Percentiles rank a stretch among this genome's conserved stretches.
Conservation (phyloP, 257 asterid species). For the Lycium barbarum region DNA sequence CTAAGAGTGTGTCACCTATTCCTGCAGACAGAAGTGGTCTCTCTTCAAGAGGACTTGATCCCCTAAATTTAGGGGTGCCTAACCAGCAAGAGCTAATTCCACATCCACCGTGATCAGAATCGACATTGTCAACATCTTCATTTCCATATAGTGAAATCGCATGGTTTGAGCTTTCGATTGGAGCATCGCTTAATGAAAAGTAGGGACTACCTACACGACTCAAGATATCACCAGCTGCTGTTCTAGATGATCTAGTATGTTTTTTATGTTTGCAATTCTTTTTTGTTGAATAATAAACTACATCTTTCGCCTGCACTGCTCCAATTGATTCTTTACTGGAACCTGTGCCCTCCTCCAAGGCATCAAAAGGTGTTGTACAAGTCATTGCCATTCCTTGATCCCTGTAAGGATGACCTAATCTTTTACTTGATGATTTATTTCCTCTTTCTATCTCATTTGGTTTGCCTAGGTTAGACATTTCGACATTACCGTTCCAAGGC, state of each 20-base stretch:
- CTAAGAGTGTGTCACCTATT: conserved; percentile 31
- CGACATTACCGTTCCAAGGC: conserved; percentile 33
- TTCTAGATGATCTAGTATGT: conserved; percentile 43
- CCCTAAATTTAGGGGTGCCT: conserved; percentile 57
- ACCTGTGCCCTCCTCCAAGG: conserved; percentile 48
- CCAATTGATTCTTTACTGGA: conserved; percentile 63
- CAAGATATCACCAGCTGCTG: conserved; percentile 48
- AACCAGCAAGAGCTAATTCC: conserved; percentile 84
- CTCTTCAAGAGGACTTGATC: conserved; percentile 54
- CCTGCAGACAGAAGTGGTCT: conserved; percentile 58
- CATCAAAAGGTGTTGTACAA: conserved; percentile 38
- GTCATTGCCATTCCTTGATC: conserved; percentile 46
- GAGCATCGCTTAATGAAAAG: conserved; percentile 44
- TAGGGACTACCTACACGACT: conserved; percentile 58
- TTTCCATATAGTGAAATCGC: conserved; percentile 46
- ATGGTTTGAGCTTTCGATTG: conserved; percentile 40
- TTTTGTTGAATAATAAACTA: conserved; percentile 33
- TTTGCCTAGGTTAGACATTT: conserved; percentile 28
- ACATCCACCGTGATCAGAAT: conserved; percentile 69
- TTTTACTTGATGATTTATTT: conserved; percentile 44
- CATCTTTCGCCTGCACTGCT: conserved; percentile 39
- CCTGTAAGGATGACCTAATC: conserved; percentile 41
- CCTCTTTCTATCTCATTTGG: conserved; percentile 37
- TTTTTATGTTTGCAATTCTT: conserved; percentile 36
- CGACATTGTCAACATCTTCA: conserved; percentile 56